Percentiles rank a stretch among this genome's conserved stretches.
phyloP scores from a whole-genome alignment of 2,329 filamentous ascomycete genomes.

The Colletotrichum sp. region DNA sequence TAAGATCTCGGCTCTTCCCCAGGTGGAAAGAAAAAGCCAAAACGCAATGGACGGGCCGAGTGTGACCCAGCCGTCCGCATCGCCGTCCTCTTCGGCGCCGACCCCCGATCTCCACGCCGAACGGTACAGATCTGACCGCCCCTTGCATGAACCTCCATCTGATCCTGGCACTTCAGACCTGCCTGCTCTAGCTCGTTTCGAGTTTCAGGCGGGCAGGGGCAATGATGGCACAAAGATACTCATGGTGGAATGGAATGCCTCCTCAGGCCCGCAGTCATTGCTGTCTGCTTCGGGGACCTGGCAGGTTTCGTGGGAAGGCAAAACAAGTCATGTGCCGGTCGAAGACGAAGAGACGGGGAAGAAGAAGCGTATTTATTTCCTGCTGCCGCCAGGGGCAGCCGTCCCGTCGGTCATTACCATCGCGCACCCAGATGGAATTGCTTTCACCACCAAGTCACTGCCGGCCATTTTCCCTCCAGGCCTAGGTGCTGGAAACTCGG shows the following conservation, averaged over 20 bases:
- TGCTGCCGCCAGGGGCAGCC: slow-evolving; percentile 74
- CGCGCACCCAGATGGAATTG: slow-evolving; percentile 41
- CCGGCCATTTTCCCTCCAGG: slow-evolving; percentile 86
- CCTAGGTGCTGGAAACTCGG: slow-evolving; percentile 68
- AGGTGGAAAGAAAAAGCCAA: neutral
- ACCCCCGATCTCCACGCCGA: neutral
- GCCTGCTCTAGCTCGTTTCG: slow-evolving; percentile 80
- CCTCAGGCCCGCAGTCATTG: neutral
- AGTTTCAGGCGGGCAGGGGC: slow-evolving; percentile 78
- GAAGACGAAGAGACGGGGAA: slow-evolving; percentile 55
- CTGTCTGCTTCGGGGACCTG: slow-evolving; percentile 48
- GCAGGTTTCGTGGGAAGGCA: slow-evolving; percentile 86
- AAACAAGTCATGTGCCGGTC: slow-evolving; percentile 72
- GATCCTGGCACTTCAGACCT: slow-evolving; percentile 35
- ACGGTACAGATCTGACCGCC: neutral
- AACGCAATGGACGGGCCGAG: neutral
- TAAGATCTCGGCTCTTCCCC: neutral
- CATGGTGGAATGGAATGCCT: slow-evolving; percentile 86
- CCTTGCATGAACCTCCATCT: neutral
- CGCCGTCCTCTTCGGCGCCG: neutral
- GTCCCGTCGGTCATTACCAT: slow-evolving; percentile 78
- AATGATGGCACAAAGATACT: slow-evolving; percentile 89
- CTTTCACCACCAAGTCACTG: slow-evolving; percentile 73
- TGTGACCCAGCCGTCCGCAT: neutral
- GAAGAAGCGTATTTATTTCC: slow-evolving; percentile 75